Percentiles rank a stretch among this genome's conserved stretches.
phyloP scores from a whole-genome alignment of 2,329 filamentous ascomycete genomes.

The Dryadomyces sulphureus region DNA sequence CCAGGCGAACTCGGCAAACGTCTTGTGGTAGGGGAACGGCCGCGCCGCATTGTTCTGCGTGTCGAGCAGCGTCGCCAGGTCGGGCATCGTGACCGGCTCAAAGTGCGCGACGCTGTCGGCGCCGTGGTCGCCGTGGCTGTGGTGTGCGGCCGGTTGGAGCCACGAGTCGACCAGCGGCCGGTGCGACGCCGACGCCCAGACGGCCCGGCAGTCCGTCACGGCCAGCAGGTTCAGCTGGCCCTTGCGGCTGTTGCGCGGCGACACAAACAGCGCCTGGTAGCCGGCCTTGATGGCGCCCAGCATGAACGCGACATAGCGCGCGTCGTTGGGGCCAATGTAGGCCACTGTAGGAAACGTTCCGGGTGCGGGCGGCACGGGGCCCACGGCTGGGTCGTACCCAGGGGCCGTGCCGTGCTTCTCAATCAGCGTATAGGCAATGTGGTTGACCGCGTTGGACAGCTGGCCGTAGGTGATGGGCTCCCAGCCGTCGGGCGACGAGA shows the following conservation, averaged over 20 bases:
- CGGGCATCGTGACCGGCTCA: slow-evolving; percentile 3
- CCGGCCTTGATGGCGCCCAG: slow-evolving; percentile 18
- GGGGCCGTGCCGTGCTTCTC: too few relatives aligned
- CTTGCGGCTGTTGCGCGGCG: slow-evolving; percentile 28
- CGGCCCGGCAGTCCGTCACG: slow-evolving; percentile 22
- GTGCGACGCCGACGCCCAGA: slow-evolving; percentile 20
- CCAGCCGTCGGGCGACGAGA: too few relatives aligned
- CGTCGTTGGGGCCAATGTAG: slow-evolving; percentile 26
- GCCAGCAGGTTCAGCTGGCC: slow-evolving; percentile 29
- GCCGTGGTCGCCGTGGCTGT: too few relatives aligned
- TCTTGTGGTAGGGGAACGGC: not conserved
- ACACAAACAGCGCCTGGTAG: slow-evolving; percentile 16
- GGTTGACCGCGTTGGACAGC: slow-evolving; percentile 8
- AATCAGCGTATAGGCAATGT: slow-evolving; percentile 4
- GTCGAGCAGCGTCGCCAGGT: too few relatives aligned
- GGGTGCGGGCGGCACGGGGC: not conserved
- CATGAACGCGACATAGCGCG: slow-evolving; percentile 14
- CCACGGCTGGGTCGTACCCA: too few relatives aligned
- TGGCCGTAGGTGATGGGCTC: slow-evolving; percentile 1
- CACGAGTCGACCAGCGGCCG: not conserved
- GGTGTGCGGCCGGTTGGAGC: not conserved
- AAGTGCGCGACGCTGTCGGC: too few relatives aligned
- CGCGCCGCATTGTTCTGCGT: too few relatives aligned
- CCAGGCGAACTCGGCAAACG: slow-evolving; percentile 25
- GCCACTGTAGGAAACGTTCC: slow-evolving; percentile 22